Evolutionary conservation across 2,329 filamentous ascomycete species (phyloP).

Genomic region (Salinomyces thailandicus): DNA sequence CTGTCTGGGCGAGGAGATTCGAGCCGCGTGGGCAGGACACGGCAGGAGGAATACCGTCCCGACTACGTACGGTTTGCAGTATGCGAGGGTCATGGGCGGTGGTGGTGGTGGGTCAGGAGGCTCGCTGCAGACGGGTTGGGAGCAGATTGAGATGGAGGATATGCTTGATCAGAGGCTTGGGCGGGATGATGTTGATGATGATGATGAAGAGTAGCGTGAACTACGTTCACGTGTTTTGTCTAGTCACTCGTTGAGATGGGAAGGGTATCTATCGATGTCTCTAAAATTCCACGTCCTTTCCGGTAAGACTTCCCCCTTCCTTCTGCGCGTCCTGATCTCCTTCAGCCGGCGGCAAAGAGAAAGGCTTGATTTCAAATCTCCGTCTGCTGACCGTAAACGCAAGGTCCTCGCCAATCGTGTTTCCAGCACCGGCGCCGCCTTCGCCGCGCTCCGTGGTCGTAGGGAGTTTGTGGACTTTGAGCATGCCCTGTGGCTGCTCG

Average conservation of each 20-base stretch:
- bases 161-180: constrained; percentile 36
- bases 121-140: constrained; percentile 39
- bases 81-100: constrained; percentile 45
- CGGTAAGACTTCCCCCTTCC: constrained; percentile 38
- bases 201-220: constrained; percentile 4
- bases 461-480: constrained; percentile 73
- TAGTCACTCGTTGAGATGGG: not conserved
- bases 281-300: constrained; percentile 67
- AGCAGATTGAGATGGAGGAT: constrained; percentile 54
- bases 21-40: constrained; percentile 34
- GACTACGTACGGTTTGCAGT: constrained; percentile 44
- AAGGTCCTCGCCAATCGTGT: constrained; percentile 65
- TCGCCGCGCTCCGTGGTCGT: constrained; percentile 82
- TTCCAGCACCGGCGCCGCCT: constrained; percentile 54
- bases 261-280: no score
- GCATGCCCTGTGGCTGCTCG: constrained; percentile 74
- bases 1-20: constrained; percentile 44
- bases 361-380: constrained; percentile 77
- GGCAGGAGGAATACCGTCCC: constrained; percentile 5
- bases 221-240: not conserved
- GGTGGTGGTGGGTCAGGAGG: constrained; percentile 32
- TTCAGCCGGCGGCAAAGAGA: constrained; percentile 76
- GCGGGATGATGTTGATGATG: not conserved
- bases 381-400: constrained; percentile 80
- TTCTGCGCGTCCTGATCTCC: constrained; percentile 57